phyloP scores from a whole-genome alignment of 768 basidiomycete genomes.

The Leucocoprinus leucothites region DNA sequence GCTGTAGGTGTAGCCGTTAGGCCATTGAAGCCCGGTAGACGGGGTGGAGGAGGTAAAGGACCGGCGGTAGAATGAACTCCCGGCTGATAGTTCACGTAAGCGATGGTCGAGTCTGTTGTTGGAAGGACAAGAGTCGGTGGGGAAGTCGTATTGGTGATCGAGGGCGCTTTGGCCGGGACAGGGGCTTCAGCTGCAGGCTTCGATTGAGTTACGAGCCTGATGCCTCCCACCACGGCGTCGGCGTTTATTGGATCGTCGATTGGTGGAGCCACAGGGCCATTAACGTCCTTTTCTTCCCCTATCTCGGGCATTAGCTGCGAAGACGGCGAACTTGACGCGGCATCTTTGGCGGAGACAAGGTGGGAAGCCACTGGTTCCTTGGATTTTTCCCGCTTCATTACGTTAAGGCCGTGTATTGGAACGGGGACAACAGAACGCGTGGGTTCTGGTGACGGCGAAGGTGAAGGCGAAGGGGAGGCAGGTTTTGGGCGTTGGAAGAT shows the following conservation, averaged over 20 bases:
- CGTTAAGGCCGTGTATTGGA: conserved; percentile 7
- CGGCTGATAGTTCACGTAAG: conserved; percentile 15
- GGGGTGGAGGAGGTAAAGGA: conserved; percentile 15
- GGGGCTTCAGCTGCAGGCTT: conserved; percentile 1
- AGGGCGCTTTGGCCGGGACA: background rate
- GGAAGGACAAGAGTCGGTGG: conserved; percentile 1
- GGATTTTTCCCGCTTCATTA: conserved; percentile 6
- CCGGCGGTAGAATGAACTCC: conserved; percentile 15
- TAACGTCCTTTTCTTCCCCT: conserved; percentile 58
- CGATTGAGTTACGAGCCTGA: conserved; percentile 3
- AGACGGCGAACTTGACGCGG: background rate
- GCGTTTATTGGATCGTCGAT: conserved; percentile 34
- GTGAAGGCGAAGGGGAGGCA: conserved; percentile 22
- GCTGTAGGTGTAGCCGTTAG: background rate
- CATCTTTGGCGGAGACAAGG: conserved; percentile 12
- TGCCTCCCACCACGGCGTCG: background rate
- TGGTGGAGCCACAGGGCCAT: conserved; percentile 59
- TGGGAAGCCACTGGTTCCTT: background rate
- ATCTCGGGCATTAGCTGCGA: conserved; percentile 56
- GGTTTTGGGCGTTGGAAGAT: conserved; percentile 27
- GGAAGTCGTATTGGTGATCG: background rate
- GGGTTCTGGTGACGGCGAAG: conserved; percentile 21
- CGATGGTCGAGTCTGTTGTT: background rate
- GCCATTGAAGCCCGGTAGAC: conserved; percentile 9
- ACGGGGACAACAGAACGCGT: conserved; percentile 13